Evolutionary conservation across 2,329 filamentous ascomycete genomes (phyloP).

Genomic region (Fonsecaea pedrosoi): DNA sequence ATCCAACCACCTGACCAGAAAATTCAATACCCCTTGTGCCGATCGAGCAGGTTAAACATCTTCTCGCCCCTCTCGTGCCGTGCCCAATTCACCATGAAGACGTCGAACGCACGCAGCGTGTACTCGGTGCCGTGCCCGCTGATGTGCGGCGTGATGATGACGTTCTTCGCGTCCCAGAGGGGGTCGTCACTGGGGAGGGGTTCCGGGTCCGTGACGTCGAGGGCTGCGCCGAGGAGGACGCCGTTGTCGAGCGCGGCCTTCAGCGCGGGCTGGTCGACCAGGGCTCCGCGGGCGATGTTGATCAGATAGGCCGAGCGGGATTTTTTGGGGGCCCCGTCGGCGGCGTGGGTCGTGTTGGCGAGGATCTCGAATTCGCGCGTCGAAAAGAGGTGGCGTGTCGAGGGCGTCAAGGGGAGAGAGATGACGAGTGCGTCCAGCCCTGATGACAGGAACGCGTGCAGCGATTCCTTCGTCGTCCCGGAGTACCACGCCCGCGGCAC

Average conservation of each 20-base stretch:
- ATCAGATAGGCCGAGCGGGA: conserved; percentile 57
- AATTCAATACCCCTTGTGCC: conserved; percentile 65
- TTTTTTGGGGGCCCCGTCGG: conserved; percentile 4
- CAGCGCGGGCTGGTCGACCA: conserved; percentile 68
- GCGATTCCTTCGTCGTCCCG: conserved; percentile 58
- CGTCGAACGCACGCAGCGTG: conserved; percentile 62
- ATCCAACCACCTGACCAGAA: no score
- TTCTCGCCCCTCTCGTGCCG: conserved; percentile 59
- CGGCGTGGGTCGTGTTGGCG: not conserved
- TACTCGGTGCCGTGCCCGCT: conserved; percentile 64
- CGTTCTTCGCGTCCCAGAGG: conserved; percentile 73
- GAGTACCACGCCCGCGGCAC: conserved; percentile 65
- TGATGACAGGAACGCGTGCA: conserved; percentile 62
- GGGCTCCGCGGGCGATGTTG: conserved; percentile 73
- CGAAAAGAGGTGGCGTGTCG: conserved; percentile 63
- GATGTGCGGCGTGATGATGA: conserved; percentile 72
- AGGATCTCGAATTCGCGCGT: conserved; percentile 63
- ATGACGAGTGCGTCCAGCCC: conserved; percentile 65
- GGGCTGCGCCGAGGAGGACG: conserved; percentile 68
- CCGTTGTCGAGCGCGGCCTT: conserved; percentile 65
- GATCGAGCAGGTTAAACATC: conserved; percentile 68
- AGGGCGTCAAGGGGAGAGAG: conserved; percentile 62
- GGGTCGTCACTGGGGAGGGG: conserved; percentile 72
- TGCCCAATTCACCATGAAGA: conserved; percentile 65
- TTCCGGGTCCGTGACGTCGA: conserved; percentile 82